Evolutionary conservation across 306 rosid species (phyloP), one percentile per base, ranked within the genome.

Genomic region (Quercus rubra): DNA sequence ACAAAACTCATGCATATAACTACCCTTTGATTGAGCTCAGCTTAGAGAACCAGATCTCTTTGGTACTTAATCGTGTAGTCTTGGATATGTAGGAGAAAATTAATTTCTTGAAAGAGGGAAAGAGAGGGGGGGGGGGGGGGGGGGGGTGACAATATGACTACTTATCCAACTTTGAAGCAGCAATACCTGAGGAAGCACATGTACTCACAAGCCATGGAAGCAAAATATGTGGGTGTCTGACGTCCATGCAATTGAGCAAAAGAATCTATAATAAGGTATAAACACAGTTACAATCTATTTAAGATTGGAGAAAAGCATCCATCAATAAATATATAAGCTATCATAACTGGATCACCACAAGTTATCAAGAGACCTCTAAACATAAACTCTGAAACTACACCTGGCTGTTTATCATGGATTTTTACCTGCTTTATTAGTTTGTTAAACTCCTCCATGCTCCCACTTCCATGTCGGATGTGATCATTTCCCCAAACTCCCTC

Each of bases 161-260:
- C 17, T 27, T 27, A 12, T 63, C 17, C 28, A 12, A 63, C 7
- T 72, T 46, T 74, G 80, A 77, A 73, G 78, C 67, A 74, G 76
- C 64, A 46, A 63, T 88, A 92, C 97, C 97, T 81, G 92, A 87
- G 72, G 91, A 87, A 87, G 91, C 88, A 85, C 93, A 90, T 33
- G 86, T 83, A 77, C 80, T 85, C 58, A 86, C 85, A 51, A 92
- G 93, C 70, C 23, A 85, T 41, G 95, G 92, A 86, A 92, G 90
- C 71, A 92, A 85, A 82, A 86, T 79, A 55, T 80, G 82, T 56
- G 97, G 95, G 83, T 90, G 85, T 85, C 97, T 87, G 84, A 86
- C 86, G 72, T 89, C 87, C 88, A 89, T 89, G 89, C 97, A 92
- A 85, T 92, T 92, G 88, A 92, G 90, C 76, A 92, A 85, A 81